Percentiles rank a stretch among this genome's conserved stretches.
phyloP scores from a whole-genome alignment of 2,329 filamentous ascomycete species.

The Allantophomopsis lycopodina region DNA sequence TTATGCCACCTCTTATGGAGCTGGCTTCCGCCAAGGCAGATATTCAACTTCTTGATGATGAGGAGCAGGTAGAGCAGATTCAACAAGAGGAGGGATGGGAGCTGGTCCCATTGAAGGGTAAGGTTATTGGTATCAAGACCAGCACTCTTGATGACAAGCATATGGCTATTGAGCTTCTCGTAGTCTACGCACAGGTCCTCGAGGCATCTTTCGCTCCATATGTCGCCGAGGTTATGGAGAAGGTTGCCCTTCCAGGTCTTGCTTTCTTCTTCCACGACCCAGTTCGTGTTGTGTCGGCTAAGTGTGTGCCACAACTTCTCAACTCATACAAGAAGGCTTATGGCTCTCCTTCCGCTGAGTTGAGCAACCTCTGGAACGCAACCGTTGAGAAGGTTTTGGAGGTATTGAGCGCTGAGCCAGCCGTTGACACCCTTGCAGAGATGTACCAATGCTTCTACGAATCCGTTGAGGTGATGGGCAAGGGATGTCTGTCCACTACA shows the following conservation, averaged over 20 bases:
- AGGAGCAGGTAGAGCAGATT: slow-evolving; percentile 83
- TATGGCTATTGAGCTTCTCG: slow-evolving; percentile 97
- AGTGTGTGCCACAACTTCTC: slow-evolving; percentile 83
- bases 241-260: slow-evolving; percentile 84
- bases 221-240: slow-evolving; percentile 87
- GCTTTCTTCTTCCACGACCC: slow-evolving; percentile 99
- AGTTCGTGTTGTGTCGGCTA: slow-evolving; percentile 86
- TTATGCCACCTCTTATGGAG: slow-evolving; percentile 88
- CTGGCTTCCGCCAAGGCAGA: slow-evolving; percentile 92
- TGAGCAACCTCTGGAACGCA: slow-evolving; percentile 69
- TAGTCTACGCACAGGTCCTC: slow-evolving; percentile 94
- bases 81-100: slow-evolving; percentile 97
- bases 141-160: slow-evolving; percentile 97
- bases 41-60: slow-evolving; percentile 89
- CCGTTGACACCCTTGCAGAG: slow-evolving; percentile 90
- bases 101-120: slow-evolving; percentile 88
- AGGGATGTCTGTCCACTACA: slow-evolving; percentile 60
- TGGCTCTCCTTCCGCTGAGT: slow-evolving; percentile 64
- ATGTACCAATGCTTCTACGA: slow-evolving; percentile 99
- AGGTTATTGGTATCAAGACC: slow-evolving; percentile 96
- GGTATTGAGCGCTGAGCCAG: slow-evolving; percentile 83
- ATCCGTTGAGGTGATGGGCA: slow-evolving; percentile 85
- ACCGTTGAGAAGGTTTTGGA: slow-evolving; percentile 88
- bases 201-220: slow-evolving; percentile 86
- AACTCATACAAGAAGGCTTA: slow-evolving; percentile 91